Percentiles rank a stretch among this genome's conserved stretches.
phyloP scores from a whole-genome alignment of 2,329 filamentous ascomycete genomes.

The Pseudogymnoascus sp. region DNA sequence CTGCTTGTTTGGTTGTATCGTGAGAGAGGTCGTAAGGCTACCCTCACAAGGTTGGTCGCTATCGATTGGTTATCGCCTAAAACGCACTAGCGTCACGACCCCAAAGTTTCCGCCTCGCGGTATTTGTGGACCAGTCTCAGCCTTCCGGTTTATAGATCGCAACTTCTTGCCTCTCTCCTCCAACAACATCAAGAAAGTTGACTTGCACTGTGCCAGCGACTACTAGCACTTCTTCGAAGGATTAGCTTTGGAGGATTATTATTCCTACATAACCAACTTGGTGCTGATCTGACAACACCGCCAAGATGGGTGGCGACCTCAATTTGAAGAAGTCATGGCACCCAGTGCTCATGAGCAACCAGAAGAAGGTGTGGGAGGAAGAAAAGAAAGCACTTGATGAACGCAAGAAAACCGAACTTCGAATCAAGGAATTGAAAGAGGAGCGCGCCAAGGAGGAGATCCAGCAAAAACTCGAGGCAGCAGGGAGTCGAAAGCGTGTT shows the following conservation, averaged over 20 bases:
- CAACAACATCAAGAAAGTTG: neutral
- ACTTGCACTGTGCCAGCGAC: neutral
- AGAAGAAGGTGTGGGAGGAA: constrained; percentile 81
- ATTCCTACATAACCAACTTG: neutral
- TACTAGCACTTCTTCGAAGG: neutral
- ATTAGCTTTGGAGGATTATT: neutral
- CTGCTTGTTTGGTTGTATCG: neutral
- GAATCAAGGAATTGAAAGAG: constrained; percentile 87
- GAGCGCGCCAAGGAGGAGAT: constrained; percentile 89
- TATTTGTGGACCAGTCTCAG: constrained; percentile 6
- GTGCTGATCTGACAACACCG: constrained; percentile 19
- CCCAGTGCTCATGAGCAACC: constrained; percentile 82
- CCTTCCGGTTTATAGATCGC: constrained; percentile 3
- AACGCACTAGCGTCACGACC: neutral
- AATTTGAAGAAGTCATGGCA: constrained; percentile 96
- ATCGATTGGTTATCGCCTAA: constrained; percentile 3
- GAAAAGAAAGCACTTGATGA: constrained; percentile 90
- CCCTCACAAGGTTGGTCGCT: neutral
- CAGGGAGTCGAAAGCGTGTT: constrained; percentile 70
- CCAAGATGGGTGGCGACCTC: constrained; percentile 84
- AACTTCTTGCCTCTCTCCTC: neutral
- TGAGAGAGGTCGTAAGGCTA: constrained; percentile 1
- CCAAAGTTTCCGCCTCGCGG: constrained; percentile 7
- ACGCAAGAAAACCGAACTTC: constrained; percentile 85
- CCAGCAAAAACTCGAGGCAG: constrained; percentile 78